Evolutionary conservation across 2,329 filamentous ascomycete species (phyloP).

Genomic region (Basipetospora chlamydospora): DNA sequence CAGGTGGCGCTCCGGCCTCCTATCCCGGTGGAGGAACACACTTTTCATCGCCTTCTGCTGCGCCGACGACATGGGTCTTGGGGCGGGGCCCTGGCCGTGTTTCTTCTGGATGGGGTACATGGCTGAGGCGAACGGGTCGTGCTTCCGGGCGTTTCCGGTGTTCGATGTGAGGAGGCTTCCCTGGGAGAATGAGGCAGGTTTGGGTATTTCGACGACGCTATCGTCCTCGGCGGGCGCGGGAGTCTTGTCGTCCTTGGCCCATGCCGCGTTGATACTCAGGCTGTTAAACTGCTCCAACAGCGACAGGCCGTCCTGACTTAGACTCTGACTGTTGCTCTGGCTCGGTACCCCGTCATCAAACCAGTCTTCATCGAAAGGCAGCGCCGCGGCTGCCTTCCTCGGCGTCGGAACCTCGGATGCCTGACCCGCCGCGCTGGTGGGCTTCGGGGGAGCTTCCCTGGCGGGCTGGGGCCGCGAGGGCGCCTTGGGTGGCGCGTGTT

Average conservation of each 20-base stretch:
- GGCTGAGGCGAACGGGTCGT: constrained; percentile 3
- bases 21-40: constrained; percentile 39
- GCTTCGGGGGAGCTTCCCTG: too few species aligned
- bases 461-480: constrained; percentile 23
- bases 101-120: too few species aligned
- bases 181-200: constrained; percentile 3
- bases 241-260: constrained; percentile 4
- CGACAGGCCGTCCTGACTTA: constrained; percentile 9
- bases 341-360: constrained; percentile 12
- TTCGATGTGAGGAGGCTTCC: constrained; percentile 7
- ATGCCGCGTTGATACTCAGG: constrained; percentile 7
- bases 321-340: neutral
- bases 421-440: constrained; percentile 17
- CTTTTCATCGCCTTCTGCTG: constrained; percentile 36
- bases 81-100: too few species aligned
- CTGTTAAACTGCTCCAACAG: constrained; percentile 9
- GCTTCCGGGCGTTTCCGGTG: constrained; percentile 8
- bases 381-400: constrained; percentile 9
- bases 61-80: constrained; percentile 27
- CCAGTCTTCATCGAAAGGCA: constrained; percentile 4
- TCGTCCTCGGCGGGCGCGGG: constrained; percentile 6
- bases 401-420: constrained; percentile 16
- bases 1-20: constrained; percentile 42
- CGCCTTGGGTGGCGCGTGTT: constrained; percentile 29
- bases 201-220: constrained; percentile 8